Conservation (phyloP, 148 eudicot species). For the Fagopyrum esculentum region DNA sequence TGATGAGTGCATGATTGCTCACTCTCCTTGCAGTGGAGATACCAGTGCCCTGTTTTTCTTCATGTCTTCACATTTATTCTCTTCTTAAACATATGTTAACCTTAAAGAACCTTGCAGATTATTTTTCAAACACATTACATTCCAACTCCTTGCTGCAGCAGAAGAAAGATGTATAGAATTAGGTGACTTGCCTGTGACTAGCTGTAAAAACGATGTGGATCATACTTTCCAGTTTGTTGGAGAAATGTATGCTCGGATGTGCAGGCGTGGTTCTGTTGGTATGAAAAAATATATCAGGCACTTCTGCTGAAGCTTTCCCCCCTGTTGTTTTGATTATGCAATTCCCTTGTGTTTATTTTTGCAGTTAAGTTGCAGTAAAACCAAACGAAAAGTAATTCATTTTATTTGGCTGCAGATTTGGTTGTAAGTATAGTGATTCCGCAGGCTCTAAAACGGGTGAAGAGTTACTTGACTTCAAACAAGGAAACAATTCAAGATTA, state of each 20-base stretch:
- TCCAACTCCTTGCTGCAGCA: conserved; percentile 65
- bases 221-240: conserved; percentile 55
- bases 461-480: conserved; percentile 26
- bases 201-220: conserved; percentile 20
- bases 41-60: neutral
- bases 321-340: neutral
- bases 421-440: conserved; percentile 52
- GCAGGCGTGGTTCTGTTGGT: conserved; percentile 95
- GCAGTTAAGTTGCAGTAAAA: neutral
- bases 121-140: conserved; percentile 51
- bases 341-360: neutral
- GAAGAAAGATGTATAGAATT: conserved; percentile 42
- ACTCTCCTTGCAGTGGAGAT: neutral
- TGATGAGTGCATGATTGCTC: neutral
- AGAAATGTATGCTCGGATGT: conserved; percentile 68
- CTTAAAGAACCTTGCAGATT: conserved; percentile 43
- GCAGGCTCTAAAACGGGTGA: conserved; percentile 43
- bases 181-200: conserved; percentile 16
- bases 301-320: conserved; percentile 2
- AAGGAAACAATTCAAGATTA: conserved; percentile 24
- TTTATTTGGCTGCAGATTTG: conserved; percentile 46
- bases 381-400: neutral
- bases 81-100: conserved; percentile 21
- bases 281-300: conserved; percentile 18
- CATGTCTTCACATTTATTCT: neutral